A percentile compares a stretch with the other conserved stretches of the same genome.
Conservation (phyloP, 2,329 filamentous ascomycete species). For the Aspergillus ibericus region DNA sequence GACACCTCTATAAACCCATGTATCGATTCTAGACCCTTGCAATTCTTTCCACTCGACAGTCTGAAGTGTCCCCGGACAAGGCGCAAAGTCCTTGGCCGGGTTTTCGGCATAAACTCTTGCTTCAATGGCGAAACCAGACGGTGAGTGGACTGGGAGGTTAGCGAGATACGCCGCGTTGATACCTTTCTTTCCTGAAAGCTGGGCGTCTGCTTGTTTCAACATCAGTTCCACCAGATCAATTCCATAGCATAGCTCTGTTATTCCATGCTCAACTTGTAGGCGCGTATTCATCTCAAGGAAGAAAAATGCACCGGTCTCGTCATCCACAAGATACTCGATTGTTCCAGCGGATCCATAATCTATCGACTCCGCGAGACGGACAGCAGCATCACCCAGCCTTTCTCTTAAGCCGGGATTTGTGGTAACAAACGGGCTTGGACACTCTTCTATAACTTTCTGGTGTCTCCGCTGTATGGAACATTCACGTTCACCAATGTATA, state of each 20-base stretch:
- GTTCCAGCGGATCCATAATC: conserved; percentile 83
- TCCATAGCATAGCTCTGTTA: conserved; percentile 58
- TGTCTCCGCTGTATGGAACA: conserved; percentile 85
- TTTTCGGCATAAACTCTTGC: conserved; percentile 59
- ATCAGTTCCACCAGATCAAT: conserved; percentile 58
- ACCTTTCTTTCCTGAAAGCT: conserved; percentile 48
- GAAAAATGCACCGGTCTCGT: conserved; percentile 75
- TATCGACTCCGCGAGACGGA: conserved; percentile 60
- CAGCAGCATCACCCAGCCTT: conserved; percentile 66
- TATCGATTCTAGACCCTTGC: conserved; percentile 58
- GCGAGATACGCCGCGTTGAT: conserved; percentile 44
- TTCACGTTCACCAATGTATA: conserved; percentile 84
- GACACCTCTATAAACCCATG: conserved; percentile 61
- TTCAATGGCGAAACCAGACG: conserved; percentile 54
- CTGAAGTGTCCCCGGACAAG: conserved; percentile 60
- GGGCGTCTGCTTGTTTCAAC: conserved; percentile 56
- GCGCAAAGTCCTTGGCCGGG: conserved; percentile 59
- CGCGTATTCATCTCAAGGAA: conserved; percentile 62
- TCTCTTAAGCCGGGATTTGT: conserved; percentile 58
- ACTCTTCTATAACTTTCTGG: conserved; percentile 90
- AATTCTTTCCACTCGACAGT: conserved; percentile 56
- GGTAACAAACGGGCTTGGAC: conserved; percentile 69
- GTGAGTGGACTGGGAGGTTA: conserved; percentile 44
- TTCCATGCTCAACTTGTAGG: conserved; percentile 59
- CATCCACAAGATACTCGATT: conserved; percentile 87